A percentile compares a stretch with the other conserved stretches of the same genome.
Evolutionary conservation across 2,329 filamentous ascomycete genomes (phyloP).

Genomic region (Pochonia chlamydosporia): DNA sequence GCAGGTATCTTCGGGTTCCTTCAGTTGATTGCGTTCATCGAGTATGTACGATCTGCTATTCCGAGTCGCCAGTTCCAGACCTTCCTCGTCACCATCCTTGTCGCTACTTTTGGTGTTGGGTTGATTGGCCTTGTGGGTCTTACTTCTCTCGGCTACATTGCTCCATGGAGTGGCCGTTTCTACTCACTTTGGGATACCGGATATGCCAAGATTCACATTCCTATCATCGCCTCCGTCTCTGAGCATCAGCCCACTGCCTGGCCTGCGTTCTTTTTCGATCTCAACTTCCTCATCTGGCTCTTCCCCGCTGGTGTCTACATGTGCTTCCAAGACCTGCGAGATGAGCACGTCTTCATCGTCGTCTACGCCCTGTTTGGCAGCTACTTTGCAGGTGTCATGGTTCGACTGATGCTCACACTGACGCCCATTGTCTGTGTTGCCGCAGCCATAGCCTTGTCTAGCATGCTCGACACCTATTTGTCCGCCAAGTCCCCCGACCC

Average conservation of each 20-base stretch:
- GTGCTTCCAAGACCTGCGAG: conserved; percentile 88
- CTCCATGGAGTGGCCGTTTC: conserved; percentile 96
- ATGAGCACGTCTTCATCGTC: conserved; percentile 97
- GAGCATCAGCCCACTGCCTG: conserved; percentile 98
- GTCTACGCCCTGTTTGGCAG: conserved; percentile 95
- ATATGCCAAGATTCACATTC: conserved; percentile 98
- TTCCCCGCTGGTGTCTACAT: conserved; percentile 98
- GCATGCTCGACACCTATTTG: conserved; percentile 83
- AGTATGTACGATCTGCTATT: conserved; percentile 83
- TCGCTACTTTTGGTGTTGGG: conserved; percentile 67
- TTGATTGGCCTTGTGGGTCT: conserved; percentile 76
- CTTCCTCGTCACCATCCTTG: conserved; percentile 70
- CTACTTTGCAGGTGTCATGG: conserved; percentile 99
- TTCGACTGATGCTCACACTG: conserved; percentile 94
- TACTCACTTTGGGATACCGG: conserved; percentile 99
- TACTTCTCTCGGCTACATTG: conserved; percentile 84
- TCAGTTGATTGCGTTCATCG: conserved; percentile 86
- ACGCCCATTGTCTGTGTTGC: conserved; percentile 95
- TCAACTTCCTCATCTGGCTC: conserved; percentile 97
- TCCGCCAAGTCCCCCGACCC: conserved; percentile 56
- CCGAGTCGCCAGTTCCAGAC: conserved; percentile 92
- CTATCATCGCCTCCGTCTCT: conserved; percentile 98
- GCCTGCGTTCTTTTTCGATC: conserved; percentile 98
- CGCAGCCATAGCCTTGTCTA: conserved; percentile 80
- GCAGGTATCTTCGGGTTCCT: conserved; percentile 90